These are phyloP conservation scores for Stemphylium lycopersici DNA, from an alignment of 2,329 filamentous ascomycete species.

Conservation along the genomic window DNA sequence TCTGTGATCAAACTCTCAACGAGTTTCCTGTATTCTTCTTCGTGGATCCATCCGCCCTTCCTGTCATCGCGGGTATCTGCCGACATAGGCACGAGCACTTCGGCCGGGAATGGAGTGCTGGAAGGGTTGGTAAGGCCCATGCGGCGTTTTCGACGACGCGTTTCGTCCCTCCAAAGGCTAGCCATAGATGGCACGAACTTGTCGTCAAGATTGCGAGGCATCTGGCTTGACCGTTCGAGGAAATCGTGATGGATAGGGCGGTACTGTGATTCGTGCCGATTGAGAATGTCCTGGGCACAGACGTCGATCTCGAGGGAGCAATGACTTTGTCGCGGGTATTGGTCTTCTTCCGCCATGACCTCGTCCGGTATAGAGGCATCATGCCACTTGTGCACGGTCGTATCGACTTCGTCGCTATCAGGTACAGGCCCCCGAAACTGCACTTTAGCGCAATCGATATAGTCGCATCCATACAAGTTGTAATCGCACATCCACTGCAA, in stretches of 20 bases:
- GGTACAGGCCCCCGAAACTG: conserved; percentile 80
- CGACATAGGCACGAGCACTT: conserved; percentile 87
- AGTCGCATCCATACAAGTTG: conserved; percentile 93
- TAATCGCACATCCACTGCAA: conserved; percentile 99
- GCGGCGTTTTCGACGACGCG: conserved; percentile 73
- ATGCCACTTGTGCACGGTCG: conserved; percentile 76
- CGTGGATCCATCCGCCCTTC: conserved; percentile 88
- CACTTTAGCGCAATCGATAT: conserved; percentile 74
- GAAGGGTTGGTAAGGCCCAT: conserved; percentile 69
- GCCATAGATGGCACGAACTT: conserved; percentile 95
- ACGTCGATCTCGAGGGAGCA: conserved; percentile 91
- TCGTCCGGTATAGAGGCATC: conserved; percentile 69
- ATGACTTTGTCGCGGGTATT: conserved; percentile 79
- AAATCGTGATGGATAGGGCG: conserved; percentile 89
- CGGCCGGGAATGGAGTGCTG: conserved; percentile 78
- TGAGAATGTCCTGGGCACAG: conserved; percentile 84
- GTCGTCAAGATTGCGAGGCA: conserved; percentile 63
- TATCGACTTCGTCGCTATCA: conserved; percentile 66
- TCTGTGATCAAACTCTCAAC: conserved; percentile 67
- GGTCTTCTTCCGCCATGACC: conserved; percentile 65
- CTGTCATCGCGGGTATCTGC: conserved; percentile 75
- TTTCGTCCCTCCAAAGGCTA: conserved; percentile 90
- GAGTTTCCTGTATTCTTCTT: conserved; percentile 77
- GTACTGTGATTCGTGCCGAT: conserved; percentile 75
- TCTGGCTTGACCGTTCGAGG: conserved; percentile 70